Conservation (phyloP, 495 filamentous ascomycete species). For the Penicillium pulvis region DNA sequence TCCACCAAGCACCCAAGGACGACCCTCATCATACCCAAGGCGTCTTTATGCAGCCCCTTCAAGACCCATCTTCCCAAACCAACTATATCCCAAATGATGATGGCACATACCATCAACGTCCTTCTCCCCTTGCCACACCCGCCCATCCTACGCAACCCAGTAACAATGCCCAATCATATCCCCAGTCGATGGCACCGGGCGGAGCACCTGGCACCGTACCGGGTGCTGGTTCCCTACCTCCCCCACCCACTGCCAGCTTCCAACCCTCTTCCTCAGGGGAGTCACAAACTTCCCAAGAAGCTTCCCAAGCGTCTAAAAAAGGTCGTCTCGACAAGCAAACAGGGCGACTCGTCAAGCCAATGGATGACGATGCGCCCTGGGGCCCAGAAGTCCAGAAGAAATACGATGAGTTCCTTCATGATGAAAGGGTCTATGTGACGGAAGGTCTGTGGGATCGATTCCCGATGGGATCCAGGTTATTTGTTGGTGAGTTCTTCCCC, state of each 20-base stretch:
- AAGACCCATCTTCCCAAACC: conserved; percentile 58
- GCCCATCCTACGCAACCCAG: conserved; percentile 44
- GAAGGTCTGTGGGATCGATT: conserved; percentile 96
- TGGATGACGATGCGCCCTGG: conserved; percentile 55
- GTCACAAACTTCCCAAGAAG: conserved; percentile 34
- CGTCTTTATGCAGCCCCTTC: conserved; percentile 52
- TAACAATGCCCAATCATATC: conserved; percentile 44
- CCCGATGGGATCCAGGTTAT: conserved; percentile 79
- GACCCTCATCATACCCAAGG: conserved; percentile 42
- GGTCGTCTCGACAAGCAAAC: conserved; percentile 34
- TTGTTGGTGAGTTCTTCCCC: conserved; percentile 72
- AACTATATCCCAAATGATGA: conserved; percentile 58
- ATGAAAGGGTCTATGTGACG: conserved; percentile 77
- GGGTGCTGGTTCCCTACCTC: conserved; percentile 57
- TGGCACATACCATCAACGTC: conserved; percentile 57
- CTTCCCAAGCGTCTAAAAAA: conserved; percentile 32
- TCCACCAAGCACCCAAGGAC: conserved; percentile 39
- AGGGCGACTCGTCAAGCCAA: conserved; percentile 28
- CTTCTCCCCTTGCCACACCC: conserved; percentile 32
- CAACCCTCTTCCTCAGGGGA: conserved; percentile 41
- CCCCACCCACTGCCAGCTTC: conserved; percentile 56
- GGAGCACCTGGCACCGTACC: conserved; percentile 56
- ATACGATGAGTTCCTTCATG: conserved; percentile 80
- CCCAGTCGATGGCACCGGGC: conserved; percentile 47
- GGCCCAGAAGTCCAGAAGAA: conserved; percentile 65